Evolutionary conservation across 495 filamentous ascomycete species (phyloP).

Genomic region (Trichoderma gamsii): DNA sequence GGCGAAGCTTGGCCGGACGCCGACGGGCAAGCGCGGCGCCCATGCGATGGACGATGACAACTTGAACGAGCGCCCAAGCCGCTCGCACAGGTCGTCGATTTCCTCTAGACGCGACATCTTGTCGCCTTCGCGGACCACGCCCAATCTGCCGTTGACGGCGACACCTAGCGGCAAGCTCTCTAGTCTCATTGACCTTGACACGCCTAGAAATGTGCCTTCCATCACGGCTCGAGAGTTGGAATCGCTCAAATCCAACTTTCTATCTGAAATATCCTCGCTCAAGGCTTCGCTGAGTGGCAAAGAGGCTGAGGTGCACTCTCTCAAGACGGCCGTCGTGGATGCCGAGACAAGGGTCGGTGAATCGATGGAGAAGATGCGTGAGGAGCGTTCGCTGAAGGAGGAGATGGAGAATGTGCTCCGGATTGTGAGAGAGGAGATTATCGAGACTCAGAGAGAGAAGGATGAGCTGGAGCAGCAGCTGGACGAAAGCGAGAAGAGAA

Average conservation of each 20-base stretch:
- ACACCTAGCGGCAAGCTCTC: conserved; percentile 5
- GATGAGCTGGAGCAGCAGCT: conserved; percentile 64
- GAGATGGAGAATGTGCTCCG: conserved; percentile 80
- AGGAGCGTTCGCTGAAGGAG: conserved; percentile 62
- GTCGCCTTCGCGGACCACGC: conserved; percentile 25
- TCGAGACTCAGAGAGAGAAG: conserved; percentile 65
- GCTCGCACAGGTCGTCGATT: conserved; percentile 32
- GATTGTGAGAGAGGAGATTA: conserved; percentile 73
- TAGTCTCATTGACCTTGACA: conserved; percentile 89
- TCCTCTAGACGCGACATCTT: conserved; percentile 25
- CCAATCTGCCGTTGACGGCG: conserved; percentile 26
- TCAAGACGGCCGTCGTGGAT: conserved; percentile 79
- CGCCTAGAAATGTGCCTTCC: conserved; percentile 82
- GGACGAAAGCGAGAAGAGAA: conserved; percentile 67
- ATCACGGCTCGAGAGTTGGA: conserved; percentile 91
- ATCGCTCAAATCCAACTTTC: conserved; percentile 77
- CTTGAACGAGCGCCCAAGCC: conserved; percentile 71
- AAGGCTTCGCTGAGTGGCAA: conserved; percentile 84
- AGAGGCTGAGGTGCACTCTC: conserved; percentile 77
- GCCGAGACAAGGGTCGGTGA: conserved; percentile 89
- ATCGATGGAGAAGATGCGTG: conserved; percentile 70
- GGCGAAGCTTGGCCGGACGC: conserved; percentile 53
- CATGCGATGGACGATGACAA: conserved; percentile 39
- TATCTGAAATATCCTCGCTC: conserved; percentile 83
- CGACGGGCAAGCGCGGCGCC: conserved; percentile 23